These are phyloP conservation scores for Irpex rosettiformis DNA, from an alignment of 1,284 basidiomycete species.

Conservation along the genomic window DNA sequence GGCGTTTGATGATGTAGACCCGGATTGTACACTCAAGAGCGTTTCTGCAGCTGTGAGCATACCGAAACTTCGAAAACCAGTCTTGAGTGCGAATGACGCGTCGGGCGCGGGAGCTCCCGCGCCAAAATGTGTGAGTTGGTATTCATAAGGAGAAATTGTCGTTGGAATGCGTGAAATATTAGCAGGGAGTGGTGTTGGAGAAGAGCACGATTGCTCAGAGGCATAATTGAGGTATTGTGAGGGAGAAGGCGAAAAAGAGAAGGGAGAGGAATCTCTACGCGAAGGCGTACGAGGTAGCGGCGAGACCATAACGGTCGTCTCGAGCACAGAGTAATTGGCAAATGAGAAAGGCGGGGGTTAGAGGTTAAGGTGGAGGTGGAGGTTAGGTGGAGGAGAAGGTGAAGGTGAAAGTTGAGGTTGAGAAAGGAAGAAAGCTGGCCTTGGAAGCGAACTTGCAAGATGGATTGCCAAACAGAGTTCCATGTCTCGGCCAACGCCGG, in stretches of 20 bases:
- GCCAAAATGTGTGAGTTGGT: not conserved
- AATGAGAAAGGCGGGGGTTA: not conserved
- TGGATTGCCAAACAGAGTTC: too few relatives aligned
- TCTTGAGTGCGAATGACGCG: not conserved
- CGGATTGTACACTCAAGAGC: conserved; percentile 10
- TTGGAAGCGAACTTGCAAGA: too few relatives aligned
- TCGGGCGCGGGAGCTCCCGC: not conserved
- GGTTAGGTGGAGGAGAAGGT: too few relatives aligned
- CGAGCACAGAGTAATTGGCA: not conserved
- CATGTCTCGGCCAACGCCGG: too few relatives aligned
- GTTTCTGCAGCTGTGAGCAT: conserved; percentile 13
- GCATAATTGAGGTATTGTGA: not conserved
- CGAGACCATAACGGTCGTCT: not conserved
- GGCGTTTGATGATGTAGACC: not conserved
- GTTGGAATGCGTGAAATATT: not conserved
- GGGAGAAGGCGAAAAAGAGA: not conserved
- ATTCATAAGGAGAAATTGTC: not conserved
- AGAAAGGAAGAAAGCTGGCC: too few relatives aligned
- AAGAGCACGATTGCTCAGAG: not conserved
- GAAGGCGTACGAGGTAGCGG: not conserved
- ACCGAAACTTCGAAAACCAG: conserved; percentile 2
- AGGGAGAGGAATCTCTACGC: not conserved
- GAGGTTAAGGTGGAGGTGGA: too few relatives aligned
- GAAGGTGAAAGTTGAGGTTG: too few relatives aligned
- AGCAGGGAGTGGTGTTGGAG: not conserved